Base-by-base conservation (phyloP, 2,329 filamentous ascomycete genomes). In the Curvularia sp. region DNA sequence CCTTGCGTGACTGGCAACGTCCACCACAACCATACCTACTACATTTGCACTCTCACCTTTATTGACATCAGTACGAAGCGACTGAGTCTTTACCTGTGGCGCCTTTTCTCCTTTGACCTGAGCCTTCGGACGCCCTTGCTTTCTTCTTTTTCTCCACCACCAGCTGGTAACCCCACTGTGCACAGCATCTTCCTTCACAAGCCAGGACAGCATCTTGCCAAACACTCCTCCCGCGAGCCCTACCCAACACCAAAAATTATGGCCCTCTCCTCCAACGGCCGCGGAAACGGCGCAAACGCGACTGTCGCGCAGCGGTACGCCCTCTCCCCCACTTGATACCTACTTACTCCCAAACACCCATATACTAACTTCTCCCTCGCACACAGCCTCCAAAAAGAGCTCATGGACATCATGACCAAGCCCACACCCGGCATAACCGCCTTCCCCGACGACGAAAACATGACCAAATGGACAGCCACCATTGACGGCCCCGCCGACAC, bases 331-430 rank as follows among this genome's bases (percentile, higher is more conserved):
- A 26, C n/a, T 30, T 18, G 5, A n/a, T 9, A 9, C n/a, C 20
- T 24, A 24, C 22, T 18, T 18, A 18, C 26, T 71, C 96, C 10
- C 31, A 33, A 33, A 30, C 38, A 20, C 22, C 41, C 4, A 31
- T 12, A 10, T 13, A 47, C 28, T 20, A 6, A 20, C 44, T 58
- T 18, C 13, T 5, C 55, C 18, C 62, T 31, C 5, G 3, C 74
- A 30, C 28, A 13, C 31, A 98, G 95, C 72, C 85, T 99, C 57
- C 95, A 99, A 80, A 96, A 93, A 49, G 95, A 99, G 80, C 86
- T 99, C 68, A 98, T 99, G 94, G 90, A 95, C 78, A 88, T 99
- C 69, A 98, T 99, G 95, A 93, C 93, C 70, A 93, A 93, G 42
- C 89, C 93, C 1, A 93, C 94, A 0, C 92, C 93, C 13, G 95